Percentiles rank a stretch among this genome's conserved stretches.
phyloP scores from a whole-genome alignment of 768 basidiomycete species.

The Crucibulum laeve region DNA sequence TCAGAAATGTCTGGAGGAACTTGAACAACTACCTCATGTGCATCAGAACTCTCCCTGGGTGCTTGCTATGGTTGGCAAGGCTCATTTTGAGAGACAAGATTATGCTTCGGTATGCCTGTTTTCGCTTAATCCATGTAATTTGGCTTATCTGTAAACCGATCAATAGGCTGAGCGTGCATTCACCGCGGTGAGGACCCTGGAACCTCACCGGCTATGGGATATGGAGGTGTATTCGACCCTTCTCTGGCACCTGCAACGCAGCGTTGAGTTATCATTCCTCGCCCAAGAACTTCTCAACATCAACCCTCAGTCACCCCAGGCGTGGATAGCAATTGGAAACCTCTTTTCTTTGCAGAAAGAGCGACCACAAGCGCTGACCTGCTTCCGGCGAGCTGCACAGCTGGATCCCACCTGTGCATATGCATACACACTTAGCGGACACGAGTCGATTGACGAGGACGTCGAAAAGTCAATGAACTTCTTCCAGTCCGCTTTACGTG shows the following conservation, averaged over 20 bases:
- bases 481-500: constrained; percentile 88
- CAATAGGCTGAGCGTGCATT: constrained; percentile 87
- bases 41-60: constrained; percentile 78
- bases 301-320: constrained; percentile 75
- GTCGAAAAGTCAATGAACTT: constrained; percentile 86
- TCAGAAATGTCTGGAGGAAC: constrained; percentile 64
- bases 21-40: constrained; percentile 69
- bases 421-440: constrained; percentile 93
- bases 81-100: constrained; percentile 86
- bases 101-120: constrained; percentile 73
- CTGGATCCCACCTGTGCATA: constrained; percentile 90
- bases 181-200: constrained; percentile 69
- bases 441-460: constrained; percentile 96
- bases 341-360: constrained; percentile 94
- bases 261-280: constrained; percentile 83
- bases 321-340: constrained; percentile 98
- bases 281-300: constrained; percentile 90
- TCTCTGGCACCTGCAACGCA: constrained; percentile 89
- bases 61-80: constrained; percentile 78
- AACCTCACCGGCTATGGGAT: constrained; percentile 87
- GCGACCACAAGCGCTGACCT: constrained; percentile 86
- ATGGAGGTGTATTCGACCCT: constrained; percentile 97
- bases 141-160: constrained; percentile 19
- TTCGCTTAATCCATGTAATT: constrained; percentile 6
- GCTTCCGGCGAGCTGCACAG: constrained; percentile 89